Base-by-base conservation (phyloP, 768 basidiomycete species). In the Hebeloma cylindrosporum region DNA sequence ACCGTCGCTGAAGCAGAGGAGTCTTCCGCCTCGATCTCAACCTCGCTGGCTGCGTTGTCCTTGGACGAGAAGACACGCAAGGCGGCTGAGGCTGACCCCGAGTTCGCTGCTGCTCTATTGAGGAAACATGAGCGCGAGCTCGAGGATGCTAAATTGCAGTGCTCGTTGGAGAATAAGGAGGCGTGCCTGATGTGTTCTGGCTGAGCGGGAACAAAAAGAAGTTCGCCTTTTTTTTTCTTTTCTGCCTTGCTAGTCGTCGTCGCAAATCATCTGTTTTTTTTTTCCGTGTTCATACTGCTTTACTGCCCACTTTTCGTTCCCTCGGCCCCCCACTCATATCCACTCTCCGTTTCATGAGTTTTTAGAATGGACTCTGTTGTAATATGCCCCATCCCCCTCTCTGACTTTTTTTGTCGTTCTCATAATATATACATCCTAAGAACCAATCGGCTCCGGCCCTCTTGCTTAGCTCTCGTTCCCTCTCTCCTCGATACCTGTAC, bases 171-270 rank as follows among this genome's bases (percentile, higher is more conserved):
- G 65, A 95, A 95, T 68, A 93, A 93, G 74, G 93, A 95, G 43
- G 90, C 88, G 1, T 95, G 92, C 60, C 57, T 93, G 62, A 93
- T 93, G 90, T 93, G 90, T 69, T 91, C 88, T 48, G 87, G 84
- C 43, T 90, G 14, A 22, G 10, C 16, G 4, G 14, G 17, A 10
- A 8, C n/a, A n/a, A n/a, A n/a, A n/a, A n/a, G n/a, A n/a, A n/a
- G n/a, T n/a, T n/a, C n/a, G 20, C 30, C 9, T n/a, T 28, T 28
- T 14, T 27, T 34, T 43, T 40, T 30, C 11, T 27, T 13, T 25
- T 42, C 25, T 21, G 40, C 31, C 44, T 25, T 48, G n/a, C n/a
- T n/a, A n/a, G n/a, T n/a, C n/a, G n/a, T n/a, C n/a, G n/a, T n/a
- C n/a, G n/a, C n/a, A n/a, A n/a, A n/a, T n/a, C n/a, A n/a, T n/a